phyloP scores from a whole-genome alignment of 164 flowering plant species.

The Kalanchoe fedtschenkoi region DNA sequence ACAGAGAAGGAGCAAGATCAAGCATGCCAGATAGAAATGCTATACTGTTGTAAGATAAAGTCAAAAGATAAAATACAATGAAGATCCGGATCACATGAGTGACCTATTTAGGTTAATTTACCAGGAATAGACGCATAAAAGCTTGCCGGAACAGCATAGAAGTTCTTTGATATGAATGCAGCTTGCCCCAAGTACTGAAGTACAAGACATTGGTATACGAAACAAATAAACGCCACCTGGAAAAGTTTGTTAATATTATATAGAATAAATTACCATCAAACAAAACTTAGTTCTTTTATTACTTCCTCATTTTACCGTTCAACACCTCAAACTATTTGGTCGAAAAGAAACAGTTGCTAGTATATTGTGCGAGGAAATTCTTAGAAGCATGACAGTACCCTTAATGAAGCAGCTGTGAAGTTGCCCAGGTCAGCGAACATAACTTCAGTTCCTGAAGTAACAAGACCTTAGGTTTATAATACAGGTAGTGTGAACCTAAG shows the following conservation, averaged over 20 bases:
- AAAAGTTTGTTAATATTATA: background rate
- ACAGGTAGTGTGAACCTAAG: constrained; percentile 6
- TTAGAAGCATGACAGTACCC: constrained; percentile 24
- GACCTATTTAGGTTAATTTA: too few relatives aligned
- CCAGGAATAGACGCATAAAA: constrained; percentile 62
- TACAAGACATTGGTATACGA: constrained; percentile 52
- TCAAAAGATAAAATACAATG: background rate
- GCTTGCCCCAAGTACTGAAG: constrained; percentile 83
- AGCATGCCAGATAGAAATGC: too few relatives aligned
- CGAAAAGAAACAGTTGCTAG: background rate
- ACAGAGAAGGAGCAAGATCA: too few relatives aligned
- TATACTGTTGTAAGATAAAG: background rate
- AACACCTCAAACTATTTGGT: too few relatives aligned
- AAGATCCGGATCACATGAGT: constrained; percentile 3
- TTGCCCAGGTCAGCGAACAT: constrained; percentile 58
- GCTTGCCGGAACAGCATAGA: constrained; percentile 23
- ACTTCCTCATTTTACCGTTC: too few relatives aligned
- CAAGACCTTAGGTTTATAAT: constrained; percentile 2
- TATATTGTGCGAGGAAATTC: background rate
- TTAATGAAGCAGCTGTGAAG: constrained; percentile 33
- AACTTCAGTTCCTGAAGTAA: constrained; percentile 46
- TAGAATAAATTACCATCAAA: background rate
- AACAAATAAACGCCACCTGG: constrained; percentile 44
- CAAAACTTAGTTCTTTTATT: background rate
- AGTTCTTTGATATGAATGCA: constrained; percentile 59